These are phyloP conservation scores for Saccharomycopsis hybrid DNA, from an alignment of 1,139 yeast species.

Conservation along the genomic window DNA sequence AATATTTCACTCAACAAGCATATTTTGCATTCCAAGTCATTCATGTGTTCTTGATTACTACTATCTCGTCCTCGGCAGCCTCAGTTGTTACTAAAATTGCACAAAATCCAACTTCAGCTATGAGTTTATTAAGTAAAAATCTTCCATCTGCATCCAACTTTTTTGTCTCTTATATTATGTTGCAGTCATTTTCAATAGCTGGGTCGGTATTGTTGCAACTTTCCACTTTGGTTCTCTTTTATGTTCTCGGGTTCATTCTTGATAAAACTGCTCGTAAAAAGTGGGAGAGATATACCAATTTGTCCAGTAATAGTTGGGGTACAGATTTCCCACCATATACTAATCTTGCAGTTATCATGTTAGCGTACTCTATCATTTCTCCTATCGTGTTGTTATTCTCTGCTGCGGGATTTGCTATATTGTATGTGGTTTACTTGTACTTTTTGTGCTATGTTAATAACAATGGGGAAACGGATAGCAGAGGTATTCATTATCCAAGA, in stretches of 20 bases:
- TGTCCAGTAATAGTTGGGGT: constrained; percentile 61
- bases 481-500: constrained; percentile 62
- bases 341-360: constrained; percentile 61
- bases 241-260: constrained; percentile 31
- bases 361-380: constrained; percentile 70
- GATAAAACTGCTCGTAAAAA: constrained; percentile 67
- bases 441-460: constrained; percentile 46
- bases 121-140: constrained; percentile 50
- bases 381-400: constrained; percentile 69
- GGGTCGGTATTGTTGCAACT: constrained; percentile 59
- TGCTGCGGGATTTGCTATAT: constrained; percentile 49
- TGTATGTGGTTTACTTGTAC: constrained; percentile 61
- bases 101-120: constrained; percentile 46
- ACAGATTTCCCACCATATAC: constrained; percentile 68
- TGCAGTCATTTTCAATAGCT: constrained; percentile 64
- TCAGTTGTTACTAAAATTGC: constrained; percentile 56
- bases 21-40: constrained; percentile 86
- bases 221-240: constrained; percentile 36
- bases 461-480: constrained; percentile 46
- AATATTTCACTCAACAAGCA: constrained; percentile 77
- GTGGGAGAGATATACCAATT: constrained; percentile 43
- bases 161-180: constrained; percentile 55
- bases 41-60: constrained; percentile 75
- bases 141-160: constrained; percentile 72
- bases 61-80: constrained; percentile 76